Evolutionary conservation across 2,329 filamentous ascomycete genomes (phyloP).

Genomic region (Simplicillium aogashimaense): DNA sequence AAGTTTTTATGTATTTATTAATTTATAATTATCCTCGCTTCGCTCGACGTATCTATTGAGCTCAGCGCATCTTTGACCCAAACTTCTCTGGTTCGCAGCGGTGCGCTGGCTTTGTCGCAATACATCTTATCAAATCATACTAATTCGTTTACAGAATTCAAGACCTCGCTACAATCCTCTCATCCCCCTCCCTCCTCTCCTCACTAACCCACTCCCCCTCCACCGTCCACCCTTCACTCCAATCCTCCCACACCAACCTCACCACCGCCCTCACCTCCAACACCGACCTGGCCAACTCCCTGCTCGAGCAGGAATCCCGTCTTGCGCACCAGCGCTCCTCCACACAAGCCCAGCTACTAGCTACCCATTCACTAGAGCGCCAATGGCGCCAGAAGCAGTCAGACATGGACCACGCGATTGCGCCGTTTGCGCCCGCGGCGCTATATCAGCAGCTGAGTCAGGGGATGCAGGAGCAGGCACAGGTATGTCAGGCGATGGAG

Average conservation of each 20-base stretch:
- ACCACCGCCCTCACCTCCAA: constrained; percentile 60
- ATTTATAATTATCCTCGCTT: constrained; percentile 1
- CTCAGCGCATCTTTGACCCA: no score
- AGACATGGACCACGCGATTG: constrained; percentile 78
- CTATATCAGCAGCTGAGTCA: constrained; percentile 74
- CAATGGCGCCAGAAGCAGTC: constrained; percentile 83
- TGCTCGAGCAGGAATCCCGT: constrained; percentile 49
- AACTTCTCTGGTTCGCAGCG: no score
- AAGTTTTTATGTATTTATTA: constrained; percentile 22
- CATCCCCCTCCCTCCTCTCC: constrained; percentile 55
- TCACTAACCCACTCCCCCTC: constrained; percentile 60
- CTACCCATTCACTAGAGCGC: constrained; percentile 79
- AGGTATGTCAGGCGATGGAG: constrained; percentile 71
- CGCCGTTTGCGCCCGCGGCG: constrained; percentile 76
- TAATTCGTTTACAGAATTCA: constrained; percentile 49
- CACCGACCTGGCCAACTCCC: constrained; percentile 54
- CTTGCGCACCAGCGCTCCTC: constrained; percentile 53
- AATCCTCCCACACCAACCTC: constrained; percentile 54
- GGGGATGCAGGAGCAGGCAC: constrained; percentile 73
- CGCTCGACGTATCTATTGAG: background rate
- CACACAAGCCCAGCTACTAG: constrained; percentile 72
- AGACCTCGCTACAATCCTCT: constrained; percentile 63
- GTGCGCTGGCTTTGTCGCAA: no score
- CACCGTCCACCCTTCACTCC: constrained; percentile 63
- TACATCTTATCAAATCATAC: constrained; percentile 2